Evolutionary conservation across 192 early-diverging fungal genomes (phyloP).

Genomic region (Coemansia sp.): DNA sequence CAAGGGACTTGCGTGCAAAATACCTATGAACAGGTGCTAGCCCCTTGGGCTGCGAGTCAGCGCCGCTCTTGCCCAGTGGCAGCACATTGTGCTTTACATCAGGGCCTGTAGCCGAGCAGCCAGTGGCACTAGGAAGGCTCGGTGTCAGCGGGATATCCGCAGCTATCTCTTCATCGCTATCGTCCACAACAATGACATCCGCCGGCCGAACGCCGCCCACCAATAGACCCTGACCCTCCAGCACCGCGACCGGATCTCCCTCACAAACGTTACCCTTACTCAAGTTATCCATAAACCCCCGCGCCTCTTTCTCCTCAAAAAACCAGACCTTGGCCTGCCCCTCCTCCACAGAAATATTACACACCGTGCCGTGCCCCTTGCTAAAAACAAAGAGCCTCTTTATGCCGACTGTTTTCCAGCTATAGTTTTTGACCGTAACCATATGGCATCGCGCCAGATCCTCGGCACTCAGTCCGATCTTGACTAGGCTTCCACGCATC

Average conservation of each 20-base stretch:
- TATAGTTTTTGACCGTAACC: constrained; percentile 7
- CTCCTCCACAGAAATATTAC: neutral
- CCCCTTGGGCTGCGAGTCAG: neutral
- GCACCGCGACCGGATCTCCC: neutral
- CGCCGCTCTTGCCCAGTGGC: neutral
- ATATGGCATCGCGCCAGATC: constrained; percentile 7
- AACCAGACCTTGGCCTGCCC: constrained; percentile 21
- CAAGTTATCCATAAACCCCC: neutral
- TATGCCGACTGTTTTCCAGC: neutral
- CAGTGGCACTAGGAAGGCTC: neutral
- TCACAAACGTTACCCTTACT: constrained; percentile 1
- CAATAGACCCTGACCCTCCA: neutral
- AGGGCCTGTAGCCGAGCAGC: neutral
- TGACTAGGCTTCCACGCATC: constrained; percentile 7
- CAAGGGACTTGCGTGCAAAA: neutral
- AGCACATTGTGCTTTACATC: neutral
- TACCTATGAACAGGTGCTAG: neutral
- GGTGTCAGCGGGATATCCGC: neutral
- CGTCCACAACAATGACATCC: constrained; percentile 14
- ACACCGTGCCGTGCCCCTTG: constrained; percentile 21
- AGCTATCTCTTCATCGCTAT: neutral
- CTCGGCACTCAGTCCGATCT: constrained; percentile 9
- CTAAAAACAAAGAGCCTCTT: constrained; percentile 12
- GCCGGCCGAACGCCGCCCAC: neutral
- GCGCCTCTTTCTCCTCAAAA: neutral